A percentile compares a stretch with the other conserved stretches of the same genome.
Evolutionary conservation across 352 stramenopile genomes (phyloP).

Genomic region (Pythium coloratum): DNA sequence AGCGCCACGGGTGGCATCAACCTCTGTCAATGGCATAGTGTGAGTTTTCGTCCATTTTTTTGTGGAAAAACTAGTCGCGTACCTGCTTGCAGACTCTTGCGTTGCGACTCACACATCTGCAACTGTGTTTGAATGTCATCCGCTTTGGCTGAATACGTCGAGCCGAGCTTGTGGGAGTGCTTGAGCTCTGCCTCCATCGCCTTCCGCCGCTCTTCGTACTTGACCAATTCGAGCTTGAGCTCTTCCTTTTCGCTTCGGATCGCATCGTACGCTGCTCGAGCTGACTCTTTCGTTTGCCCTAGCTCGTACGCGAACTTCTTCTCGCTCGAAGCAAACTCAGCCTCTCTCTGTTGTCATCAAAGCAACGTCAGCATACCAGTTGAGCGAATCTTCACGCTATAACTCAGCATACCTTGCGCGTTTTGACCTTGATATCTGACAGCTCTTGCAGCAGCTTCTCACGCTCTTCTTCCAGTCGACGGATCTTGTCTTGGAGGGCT

Average conservation of each 20-base stretch:
- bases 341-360: conserved; percentile 33
- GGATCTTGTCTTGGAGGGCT: conserved; percentile 79
- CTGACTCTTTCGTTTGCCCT: conserved; percentile 64
- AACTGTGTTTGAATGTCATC: conserved; percentile 55
- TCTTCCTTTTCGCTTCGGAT: conserved; percentile 59
- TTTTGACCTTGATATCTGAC: conserved; percentile 53
- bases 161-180: conserved; percentile 49
- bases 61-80: background rate
- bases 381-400: no score
- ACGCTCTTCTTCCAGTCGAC: conserved; percentile 63
- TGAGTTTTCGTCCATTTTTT: background rate
- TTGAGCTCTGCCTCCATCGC: conserved; percentile 45
- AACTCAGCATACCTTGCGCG: conserved; percentile 40
- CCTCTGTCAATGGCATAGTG: conserved; percentile 29
- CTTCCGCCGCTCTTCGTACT: conserved; percentile 46
- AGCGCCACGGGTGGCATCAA: conserved; percentile 33
- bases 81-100: conserved; percentile 38
- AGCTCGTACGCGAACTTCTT: conserved; percentile 77
- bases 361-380: background rate
- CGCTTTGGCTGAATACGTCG: conserved; percentile 52
- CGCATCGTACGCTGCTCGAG: conserved; percentile 61
- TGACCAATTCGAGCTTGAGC: conserved; percentile 56
- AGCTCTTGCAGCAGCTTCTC: conserved; percentile 57
- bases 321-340: conserved; percentile 45
- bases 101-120: conserved; percentile 45